Conservation (phyloP, 345 rosid genomes). For the Eucalyptus fibrosa region DNA sequence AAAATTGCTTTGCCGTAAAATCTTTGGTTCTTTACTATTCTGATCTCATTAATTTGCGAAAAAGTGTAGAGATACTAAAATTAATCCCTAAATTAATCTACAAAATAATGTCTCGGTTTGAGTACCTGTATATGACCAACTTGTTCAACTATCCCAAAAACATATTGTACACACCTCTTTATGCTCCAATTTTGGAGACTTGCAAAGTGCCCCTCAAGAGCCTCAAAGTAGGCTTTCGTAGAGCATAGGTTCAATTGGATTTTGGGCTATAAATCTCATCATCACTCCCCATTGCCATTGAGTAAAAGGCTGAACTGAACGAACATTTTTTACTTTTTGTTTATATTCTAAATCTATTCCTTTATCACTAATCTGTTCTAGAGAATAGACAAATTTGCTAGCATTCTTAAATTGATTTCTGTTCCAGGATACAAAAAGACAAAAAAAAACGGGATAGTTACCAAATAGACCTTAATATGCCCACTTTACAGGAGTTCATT, state of each 20-base stretch:
- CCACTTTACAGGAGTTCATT: neutral
- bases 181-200: neutral
- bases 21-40: neutral
- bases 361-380: too few species aligned
- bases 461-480: too few species aligned
- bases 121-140: neutral
- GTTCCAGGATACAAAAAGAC: too few species aligned
- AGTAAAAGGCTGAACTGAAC: neutral
- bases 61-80: neutral
- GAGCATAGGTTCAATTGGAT: neutral
- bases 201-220: neutral
- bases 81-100: neutral
- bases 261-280: neutral
- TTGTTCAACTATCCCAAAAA: neutral
- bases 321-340: too few species aligned
- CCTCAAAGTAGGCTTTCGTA: neutral
- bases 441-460: too few species aligned
- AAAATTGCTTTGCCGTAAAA: neutral
- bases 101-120: neutral
- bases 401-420: too few species aligned
- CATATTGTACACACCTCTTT: neutral
- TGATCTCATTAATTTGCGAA: neutral
- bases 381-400: too few species aligned
- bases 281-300: neutral
- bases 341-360: too few species aligned